phyloP scores from a whole-genome alignment of 2,329 filamentous ascomycete species.

The Pezicula neosporulosa region DNA sequence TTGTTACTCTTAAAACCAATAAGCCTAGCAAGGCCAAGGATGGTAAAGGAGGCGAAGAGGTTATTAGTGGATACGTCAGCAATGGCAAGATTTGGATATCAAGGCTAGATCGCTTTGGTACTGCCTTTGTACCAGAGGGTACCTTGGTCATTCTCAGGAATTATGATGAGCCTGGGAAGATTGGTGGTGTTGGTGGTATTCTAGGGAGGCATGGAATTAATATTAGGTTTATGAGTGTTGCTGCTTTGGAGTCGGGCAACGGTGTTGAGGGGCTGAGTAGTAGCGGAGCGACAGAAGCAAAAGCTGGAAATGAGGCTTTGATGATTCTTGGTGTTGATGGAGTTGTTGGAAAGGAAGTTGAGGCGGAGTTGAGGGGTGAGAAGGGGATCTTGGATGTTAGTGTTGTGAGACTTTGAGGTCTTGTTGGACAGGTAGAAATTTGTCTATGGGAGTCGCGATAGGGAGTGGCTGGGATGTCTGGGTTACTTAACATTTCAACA shows the following conservation, averaged over 20 bases:
- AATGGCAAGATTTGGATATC: slow-evolving; percentile 66
- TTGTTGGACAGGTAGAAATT: too few relatives aligned
- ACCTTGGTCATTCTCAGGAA: slow-evolving; percentile 77
- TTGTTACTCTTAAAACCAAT: slow-evolving; percentile 59
- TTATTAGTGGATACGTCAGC: slow-evolving; percentile 64
- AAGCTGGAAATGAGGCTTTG: slow-evolving; percentile 60
- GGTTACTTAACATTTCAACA: too few relatives aligned
- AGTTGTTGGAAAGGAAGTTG: slow-evolving; percentile 53
- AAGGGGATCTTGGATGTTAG: slow-evolving; percentile 55
- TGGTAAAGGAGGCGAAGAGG: slow-evolving; percentile 25
- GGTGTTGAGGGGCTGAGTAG: slow-evolving; percentile 5
- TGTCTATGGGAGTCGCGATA: too few relatives aligned
- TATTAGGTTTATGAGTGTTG: slow-evolving; percentile 77
- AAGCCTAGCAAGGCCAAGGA: slow-evolving; percentile 29
- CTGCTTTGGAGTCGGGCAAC: slow-evolving; percentile 36
- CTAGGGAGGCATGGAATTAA: slow-evolving; percentile 71
- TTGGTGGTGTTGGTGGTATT: slow-evolving; percentile 71
- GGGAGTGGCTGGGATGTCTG: too few relatives aligned
- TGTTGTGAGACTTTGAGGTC: slow-evolving; percentile 35
- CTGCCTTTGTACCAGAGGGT: slow-evolving; percentile 70
- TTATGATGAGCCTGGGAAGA: slow-evolving; percentile 79
- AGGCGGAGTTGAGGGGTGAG: slow-evolving; percentile 43
- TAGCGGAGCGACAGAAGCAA: slow-evolving; percentile 24
- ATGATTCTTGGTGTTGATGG: slow-evolving; percentile 79
- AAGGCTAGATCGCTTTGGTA: slow-evolving; percentile 69